Evolutionary conservation across 2,329 filamentous ascomycete species (phyloP).

Genomic region (Cladorrhinum sp.): DNA sequence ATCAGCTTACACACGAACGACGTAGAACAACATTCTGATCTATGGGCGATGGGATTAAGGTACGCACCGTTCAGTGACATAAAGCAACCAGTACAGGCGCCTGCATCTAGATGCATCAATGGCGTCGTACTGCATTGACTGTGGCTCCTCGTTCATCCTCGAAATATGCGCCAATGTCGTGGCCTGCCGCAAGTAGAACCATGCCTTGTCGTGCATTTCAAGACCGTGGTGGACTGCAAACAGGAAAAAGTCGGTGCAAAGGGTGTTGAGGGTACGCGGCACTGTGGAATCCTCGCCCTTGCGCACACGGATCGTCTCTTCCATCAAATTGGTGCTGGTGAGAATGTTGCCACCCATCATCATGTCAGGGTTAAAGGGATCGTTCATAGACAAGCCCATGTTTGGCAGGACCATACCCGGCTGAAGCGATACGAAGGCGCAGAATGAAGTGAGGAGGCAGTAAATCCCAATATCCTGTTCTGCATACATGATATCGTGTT

Average conservation of each 20-base stretch:
- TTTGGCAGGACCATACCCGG: conserved; percentile 62
- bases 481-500: conserved; percentile 57
- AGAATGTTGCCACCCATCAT: conserved; percentile 57
- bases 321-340: conserved; percentile 63
- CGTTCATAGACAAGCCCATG: conserved; percentile 34
- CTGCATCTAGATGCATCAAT: conserved; percentile 62
- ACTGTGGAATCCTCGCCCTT: conserved; percentile 61
- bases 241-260: conserved; percentile 76
- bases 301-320: conserved; percentile 64
- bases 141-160: conserved; percentile 60
- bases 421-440: conserved; percentile 67
- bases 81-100: conserved; percentile 70
- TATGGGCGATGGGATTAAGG: conserved; percentile 1
- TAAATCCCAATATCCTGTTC: conserved; percentile 63
- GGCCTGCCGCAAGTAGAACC: conserved; percentile 76
- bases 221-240: conserved; percentile 70
- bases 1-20: conserved; percentile 20
- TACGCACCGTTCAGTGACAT: conserved; percentile 64
- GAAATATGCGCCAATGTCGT: conserved; percentile 65
- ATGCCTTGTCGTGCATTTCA: conserved; percentile 72
- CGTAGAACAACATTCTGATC: not conserved
- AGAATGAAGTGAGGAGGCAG: conserved; percentile 62
- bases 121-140: conserved; percentile 57
- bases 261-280: conserved; percentile 51
- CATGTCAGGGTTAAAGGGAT: conserved; percentile 55